phyloP scores from a whole-genome alignment of 2,329 filamentous ascomycete genomes.

The Trichoderma aggressivum region DNA sequence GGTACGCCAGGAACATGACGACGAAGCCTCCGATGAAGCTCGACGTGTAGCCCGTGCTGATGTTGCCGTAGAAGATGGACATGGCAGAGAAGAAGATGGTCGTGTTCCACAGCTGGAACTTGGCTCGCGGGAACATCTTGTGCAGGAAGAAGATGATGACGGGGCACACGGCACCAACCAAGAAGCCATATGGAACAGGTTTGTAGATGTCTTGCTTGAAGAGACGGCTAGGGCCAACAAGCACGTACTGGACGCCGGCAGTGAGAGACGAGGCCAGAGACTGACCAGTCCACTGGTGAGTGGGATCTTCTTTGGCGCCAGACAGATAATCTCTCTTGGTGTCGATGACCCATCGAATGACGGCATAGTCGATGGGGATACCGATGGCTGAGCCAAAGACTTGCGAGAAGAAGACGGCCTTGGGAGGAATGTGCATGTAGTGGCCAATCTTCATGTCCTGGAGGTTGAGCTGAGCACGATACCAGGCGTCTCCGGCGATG shows the following conservation, averaged over 20 bases:
- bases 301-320: conserved; percentile 49
- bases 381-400: conserved; percentile 57
- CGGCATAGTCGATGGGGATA: conserved; percentile 59
- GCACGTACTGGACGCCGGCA: conserved; percentile 57
- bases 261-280: conserved; percentile 49
- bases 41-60: conserved; percentile 57
- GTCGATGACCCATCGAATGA: conserved; percentile 57
- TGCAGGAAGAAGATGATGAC: conserved; percentile 50
- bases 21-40: conserved; percentile 58
- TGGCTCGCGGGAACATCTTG: conserved; percentile 48
- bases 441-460: conserved; percentile 64
- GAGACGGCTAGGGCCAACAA: conserved; percentile 50
- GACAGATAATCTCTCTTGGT: conserved; percentile 55
- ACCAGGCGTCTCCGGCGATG: conserved; percentile 61
- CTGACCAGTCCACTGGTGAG: conserved; percentile 61
- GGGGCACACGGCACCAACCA: conserved; percentile 47
- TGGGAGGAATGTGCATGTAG: conserved; percentile 60
- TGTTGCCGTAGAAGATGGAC: conserved; percentile 57
- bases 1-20: conserved; percentile 57
- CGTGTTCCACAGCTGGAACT: conserved; percentile 57
- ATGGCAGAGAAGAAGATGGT: conserved; percentile 60
- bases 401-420: conserved; percentile 58
- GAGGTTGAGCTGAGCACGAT: conserved; percentile 54
- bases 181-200: conserved; percentile 51
- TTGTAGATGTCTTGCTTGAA: conserved; percentile 48